These are phyloP conservation scores for Hibiscus syriacus DNA, from an alignment of 345 rosid genomes.

Conservation along the genomic window DNA sequence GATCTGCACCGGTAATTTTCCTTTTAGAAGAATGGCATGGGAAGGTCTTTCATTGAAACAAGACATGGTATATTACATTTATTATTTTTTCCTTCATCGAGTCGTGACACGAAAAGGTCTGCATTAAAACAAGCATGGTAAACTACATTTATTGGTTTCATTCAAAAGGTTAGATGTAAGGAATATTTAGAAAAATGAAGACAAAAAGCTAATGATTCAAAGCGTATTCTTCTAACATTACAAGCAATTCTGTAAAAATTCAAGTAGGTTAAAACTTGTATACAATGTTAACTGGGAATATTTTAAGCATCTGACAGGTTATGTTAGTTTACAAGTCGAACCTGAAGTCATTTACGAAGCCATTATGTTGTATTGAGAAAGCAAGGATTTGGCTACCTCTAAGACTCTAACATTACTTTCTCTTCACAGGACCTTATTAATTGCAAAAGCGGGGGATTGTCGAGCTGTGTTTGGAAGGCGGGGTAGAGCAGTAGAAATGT, in stretches of 20 bases:
- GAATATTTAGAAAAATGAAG: not conserved
- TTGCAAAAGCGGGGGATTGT: not conserved
- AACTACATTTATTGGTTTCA: no score
- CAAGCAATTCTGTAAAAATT: not conserved
- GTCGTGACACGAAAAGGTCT: no score
- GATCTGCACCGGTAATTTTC: not conserved
- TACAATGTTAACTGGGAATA: no score
- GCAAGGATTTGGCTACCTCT: not conserved
- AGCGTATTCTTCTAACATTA: not conserved
- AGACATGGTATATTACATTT: no score
- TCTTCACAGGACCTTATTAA: not conserved
- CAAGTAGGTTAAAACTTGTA: not conserved
- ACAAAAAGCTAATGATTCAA: not conserved
- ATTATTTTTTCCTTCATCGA: no score
- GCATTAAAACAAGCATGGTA: not conserved
- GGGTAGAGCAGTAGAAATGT: conserved; percentile 17
- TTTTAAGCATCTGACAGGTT: no score
- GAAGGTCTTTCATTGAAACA: not conserved
- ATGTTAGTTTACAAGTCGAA: not conserved
- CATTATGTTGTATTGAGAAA: not conserved
- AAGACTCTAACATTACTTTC: not conserved
- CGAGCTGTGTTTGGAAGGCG: not conserved
- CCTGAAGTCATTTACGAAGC: not conserved
- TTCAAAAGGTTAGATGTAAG: no score
- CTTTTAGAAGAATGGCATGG: not conserved